Evolutionary conservation across 2,329 filamentous ascomycete species (phyloP), one percentile per base, ranked within the genome.

Genomic region (Neophaeococcomyces mojaviensis): DNA sequence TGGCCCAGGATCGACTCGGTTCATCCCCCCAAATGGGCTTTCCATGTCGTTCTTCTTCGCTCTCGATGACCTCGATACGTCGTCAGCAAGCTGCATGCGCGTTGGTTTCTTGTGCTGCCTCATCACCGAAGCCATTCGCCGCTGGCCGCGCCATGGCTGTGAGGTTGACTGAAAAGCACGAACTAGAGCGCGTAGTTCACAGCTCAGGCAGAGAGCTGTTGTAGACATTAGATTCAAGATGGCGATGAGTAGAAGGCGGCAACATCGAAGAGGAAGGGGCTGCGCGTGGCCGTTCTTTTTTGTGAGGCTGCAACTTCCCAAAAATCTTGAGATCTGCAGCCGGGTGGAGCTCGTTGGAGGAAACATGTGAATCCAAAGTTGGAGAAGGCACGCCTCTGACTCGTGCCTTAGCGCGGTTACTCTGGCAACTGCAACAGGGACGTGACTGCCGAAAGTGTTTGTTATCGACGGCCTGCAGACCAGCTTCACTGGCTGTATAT

Each of bases 1-100:
- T 8, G 38, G 67, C 9, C 65, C 64, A 10, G 71, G 70, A 31
- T 68, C 61, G 8, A 65, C 77, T 55, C 70, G 63, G 51, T 82
- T 82, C 76, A 80, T 79, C 7, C 68, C 76, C 15, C 71, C 73
- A 58, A 78, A 82, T 2, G 78, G 78, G 4, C 74, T 73, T 51
- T 71, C 68, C 45, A 64, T 63, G 39, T 67, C 66, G 47, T 68
- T 67, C 49, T 61, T 65, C 33, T 61, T 44, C 16, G 44, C 33
- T 28, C 40, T 55, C 26, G 49, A 49, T 13, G 42, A 40, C 26
- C 46, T 51, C 42, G 55, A 52, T 26, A 64, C 62, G 51, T 61
- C 62, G 34, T 66, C 63, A 9, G 74, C 75, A 16, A 78, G 64
- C 5, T 65, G 61, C 71, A 77, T 77, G 38, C 72, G 66, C 15